A percentile compares a stretch with the other conserved stretches of the same genome.
Conservation (phyloP, 805 yeast genomes). For the Yarrowia sp. region DNA sequence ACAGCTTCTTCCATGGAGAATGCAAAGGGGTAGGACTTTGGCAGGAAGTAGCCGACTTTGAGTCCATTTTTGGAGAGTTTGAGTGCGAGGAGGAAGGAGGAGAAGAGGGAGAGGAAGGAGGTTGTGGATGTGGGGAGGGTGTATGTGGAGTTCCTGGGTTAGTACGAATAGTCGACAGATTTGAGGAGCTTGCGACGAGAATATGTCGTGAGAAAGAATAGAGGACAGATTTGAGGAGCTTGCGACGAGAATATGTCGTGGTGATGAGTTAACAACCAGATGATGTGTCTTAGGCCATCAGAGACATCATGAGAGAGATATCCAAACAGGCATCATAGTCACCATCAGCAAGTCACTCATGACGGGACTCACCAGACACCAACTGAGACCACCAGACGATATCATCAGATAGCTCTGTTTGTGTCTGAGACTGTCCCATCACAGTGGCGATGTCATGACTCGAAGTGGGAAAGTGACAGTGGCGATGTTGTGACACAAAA, state of each 20-base stretch:
- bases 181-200: background rate
- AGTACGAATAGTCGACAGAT: background rate
- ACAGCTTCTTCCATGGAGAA: background rate
- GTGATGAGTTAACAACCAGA: too few species aligned
- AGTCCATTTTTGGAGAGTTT: background rate
- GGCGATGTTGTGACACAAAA: too few species aligned
- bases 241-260: background rate
- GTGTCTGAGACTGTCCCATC: too few species aligned
- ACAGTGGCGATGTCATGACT: too few species aligned
- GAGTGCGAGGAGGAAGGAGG: background rate
- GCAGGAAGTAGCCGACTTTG: conserved; percentile 3
- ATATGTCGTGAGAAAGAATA: background rate
- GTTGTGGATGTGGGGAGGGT: background rate
- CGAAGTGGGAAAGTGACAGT: too few species aligned
- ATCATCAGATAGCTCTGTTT: too few species aligned
- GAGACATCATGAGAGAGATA: too few species aligned
- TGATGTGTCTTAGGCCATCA: too few species aligned
- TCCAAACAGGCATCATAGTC: too few species aligned
- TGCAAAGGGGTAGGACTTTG: conserved; percentile 1
- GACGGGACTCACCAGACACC: too few species aligned
- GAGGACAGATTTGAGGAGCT: background rate
- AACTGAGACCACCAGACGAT: too few species aligned
- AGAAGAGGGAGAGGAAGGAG: background rate
- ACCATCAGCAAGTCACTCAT: too few species aligned
- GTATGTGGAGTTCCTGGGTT: conserved; percentile 1